These are phyloP conservation scores for Rhodofomes roseus DNA, from an alignment of 1,284 basidiomycete species.

Conservation along the genomic window DNA sequence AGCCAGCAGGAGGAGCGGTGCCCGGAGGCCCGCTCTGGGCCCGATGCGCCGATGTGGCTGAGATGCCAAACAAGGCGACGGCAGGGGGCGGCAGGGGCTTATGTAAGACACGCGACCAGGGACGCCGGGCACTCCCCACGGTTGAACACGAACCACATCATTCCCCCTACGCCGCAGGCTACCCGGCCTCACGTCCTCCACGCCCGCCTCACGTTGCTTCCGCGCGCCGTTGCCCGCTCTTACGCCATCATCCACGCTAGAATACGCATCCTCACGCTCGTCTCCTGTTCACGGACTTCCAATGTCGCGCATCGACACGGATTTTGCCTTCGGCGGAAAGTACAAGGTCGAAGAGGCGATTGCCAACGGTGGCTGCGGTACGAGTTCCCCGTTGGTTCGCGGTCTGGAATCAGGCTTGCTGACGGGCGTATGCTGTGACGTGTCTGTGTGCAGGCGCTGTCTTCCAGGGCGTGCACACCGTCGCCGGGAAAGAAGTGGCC, in stretches of 20 bases:
- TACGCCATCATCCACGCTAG: neutral
- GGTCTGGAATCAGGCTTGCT: neutral
- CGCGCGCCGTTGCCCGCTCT: neutral
- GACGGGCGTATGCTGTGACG: neutral
- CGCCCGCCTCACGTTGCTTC: neutral
- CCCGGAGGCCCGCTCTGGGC: neutral
- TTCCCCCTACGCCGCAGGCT: neutral
- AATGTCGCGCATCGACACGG: slow-evolving; percentile 38
- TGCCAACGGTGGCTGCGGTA: slow-evolving; percentile 90
- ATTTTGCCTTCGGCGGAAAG: slow-evolving; percentile 83
- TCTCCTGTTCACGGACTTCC: slow-evolving; percentile 9
- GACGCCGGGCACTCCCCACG: neutral
- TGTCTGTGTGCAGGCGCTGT: slow-evolving; percentile 65
- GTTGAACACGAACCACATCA: slow-evolving; percentile 1
- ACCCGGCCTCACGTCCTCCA: slow-evolving; percentile 4
- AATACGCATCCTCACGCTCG: neutral
- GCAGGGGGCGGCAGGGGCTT: neutral
- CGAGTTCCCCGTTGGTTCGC: slow-evolving; percentile 25
- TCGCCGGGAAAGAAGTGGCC: slow-evolving; percentile 94
- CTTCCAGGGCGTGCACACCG: slow-evolving; percentile 91
- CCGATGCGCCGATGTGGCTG: neutral
- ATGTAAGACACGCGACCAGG: neutral
- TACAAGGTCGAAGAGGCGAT: slow-evolving; percentile 95
- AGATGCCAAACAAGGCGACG: neutral
- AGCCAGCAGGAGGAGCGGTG: neutral